These are phyloP conservation scores for Boletus coccyginus DNA, from an alignment of 768 basidiomycete species.

Conservation along the genomic window DNA sequence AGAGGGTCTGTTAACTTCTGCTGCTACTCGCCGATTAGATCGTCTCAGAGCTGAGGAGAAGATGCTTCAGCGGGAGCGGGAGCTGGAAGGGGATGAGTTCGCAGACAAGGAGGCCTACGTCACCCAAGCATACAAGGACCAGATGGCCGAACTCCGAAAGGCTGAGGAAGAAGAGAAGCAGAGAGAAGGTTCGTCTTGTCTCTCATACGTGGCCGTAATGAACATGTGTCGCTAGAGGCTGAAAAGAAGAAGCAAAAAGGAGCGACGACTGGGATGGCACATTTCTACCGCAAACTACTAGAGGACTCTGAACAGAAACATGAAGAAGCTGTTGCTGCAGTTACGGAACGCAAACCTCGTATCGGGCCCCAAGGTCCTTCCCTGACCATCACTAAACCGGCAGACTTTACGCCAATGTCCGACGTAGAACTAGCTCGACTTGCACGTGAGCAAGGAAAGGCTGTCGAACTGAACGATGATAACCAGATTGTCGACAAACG, in stretches of 20 bases:
- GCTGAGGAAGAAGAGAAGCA: slow-evolving; percentile 92
- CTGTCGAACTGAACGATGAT: slow-evolving; percentile 94
- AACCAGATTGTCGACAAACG: slow-evolving; percentile 97
- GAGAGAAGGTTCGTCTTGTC: slow-evolving; percentile 67
- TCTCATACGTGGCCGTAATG: background rate
- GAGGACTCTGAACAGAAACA: slow-evolving; percentile 81
- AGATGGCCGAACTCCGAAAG: slow-evolving; percentile 86
- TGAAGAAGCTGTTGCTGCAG: slow-evolving; percentile 83
- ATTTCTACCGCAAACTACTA: slow-evolving; percentile 77
- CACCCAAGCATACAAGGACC: slow-evolving; percentile 94
- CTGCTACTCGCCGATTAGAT: slow-evolving; percentile 86
- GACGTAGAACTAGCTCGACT: slow-evolving; percentile 72
- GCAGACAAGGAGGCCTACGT: slow-evolving; percentile 96
- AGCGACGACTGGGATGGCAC: slow-evolving; percentile 72
- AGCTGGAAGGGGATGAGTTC: slow-evolving; percentile 91
- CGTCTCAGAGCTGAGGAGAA: slow-evolving; percentile 95
- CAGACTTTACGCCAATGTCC: slow-evolving; percentile 57
- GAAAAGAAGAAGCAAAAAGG: slow-evolving; percentile 60
- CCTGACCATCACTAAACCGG: slow-evolving; percentile 75
- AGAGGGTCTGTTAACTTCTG: slow-evolving; percentile 68
- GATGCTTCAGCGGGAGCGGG: slow-evolving; percentile 91
- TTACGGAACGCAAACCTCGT: slow-evolving; percentile 46
- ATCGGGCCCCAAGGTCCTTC: slow-evolving; percentile 61
- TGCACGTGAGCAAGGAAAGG: slow-evolving; percentile 73
- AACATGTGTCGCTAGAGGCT: slow-evolving; percentile 37